Evolutionary conservation across 164 flowering plant genomes (phyloP).

Genomic region (Macadamia integrifolia): DNA sequence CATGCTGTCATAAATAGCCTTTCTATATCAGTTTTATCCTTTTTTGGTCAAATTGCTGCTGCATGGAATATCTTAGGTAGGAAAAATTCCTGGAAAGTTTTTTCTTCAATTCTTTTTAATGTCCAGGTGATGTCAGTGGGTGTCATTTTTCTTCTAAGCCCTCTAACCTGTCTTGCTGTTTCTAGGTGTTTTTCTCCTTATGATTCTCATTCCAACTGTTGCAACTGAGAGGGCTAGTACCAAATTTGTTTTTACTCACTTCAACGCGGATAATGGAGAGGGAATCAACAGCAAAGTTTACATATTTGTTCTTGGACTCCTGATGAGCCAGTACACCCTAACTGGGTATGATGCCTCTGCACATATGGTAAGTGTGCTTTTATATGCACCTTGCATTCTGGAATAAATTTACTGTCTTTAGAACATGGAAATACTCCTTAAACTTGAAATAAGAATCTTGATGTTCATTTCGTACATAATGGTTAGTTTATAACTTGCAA

Average conservation of each 20-base stretch:
- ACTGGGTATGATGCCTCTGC: conserved; percentile 98
- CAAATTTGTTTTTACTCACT: conserved; percentile 85
- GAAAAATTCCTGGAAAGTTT: conserved; percentile 4
- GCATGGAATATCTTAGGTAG: conserved; percentile 85
- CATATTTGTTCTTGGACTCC: conserved; percentile 82
- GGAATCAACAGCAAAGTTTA: conserved; percentile 65
- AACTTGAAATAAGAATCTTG: background rate
- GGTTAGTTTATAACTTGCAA: background rate
- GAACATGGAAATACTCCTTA: background rate
- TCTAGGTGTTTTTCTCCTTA: conserved; percentile 82
- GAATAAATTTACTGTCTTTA: background rate
- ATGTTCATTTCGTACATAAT: background rate
- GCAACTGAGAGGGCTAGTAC: conserved; percentile 73
- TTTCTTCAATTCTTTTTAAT: background rate
- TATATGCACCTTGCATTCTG: background rate
- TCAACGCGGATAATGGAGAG: conserved; percentile 77
- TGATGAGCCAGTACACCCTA: conserved; percentile 92
- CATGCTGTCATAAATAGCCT: conserved; percentile 87
- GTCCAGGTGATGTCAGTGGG: background rate
- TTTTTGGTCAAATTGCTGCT: conserved; percentile 89
- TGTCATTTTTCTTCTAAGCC: background rate
- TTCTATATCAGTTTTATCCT: conserved; percentile 68
- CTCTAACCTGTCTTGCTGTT: background rate
- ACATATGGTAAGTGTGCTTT: conserved; percentile 63
- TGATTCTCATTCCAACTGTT: conserved; percentile 75